These are phyloP conservation scores for Pyrenophora teres DNA, from an alignment of 2,329 filamentous ascomycete genomes.

Conservation along the genomic window DNA sequence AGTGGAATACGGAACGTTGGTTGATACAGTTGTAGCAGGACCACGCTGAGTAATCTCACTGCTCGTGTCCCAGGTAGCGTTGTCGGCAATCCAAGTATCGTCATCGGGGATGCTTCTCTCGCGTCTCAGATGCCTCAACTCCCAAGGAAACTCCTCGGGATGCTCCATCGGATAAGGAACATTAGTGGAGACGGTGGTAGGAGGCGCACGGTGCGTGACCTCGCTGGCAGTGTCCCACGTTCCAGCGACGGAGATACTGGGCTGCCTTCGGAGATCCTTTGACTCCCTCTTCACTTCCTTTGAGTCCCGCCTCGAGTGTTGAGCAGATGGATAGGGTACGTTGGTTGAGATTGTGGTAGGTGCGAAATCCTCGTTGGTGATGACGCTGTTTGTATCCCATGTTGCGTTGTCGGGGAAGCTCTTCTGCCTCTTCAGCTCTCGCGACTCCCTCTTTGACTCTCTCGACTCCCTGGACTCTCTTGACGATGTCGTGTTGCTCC, in stretches of 20 bases:
- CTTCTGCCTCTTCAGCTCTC: slow-evolving; percentile 12
- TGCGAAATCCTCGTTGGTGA: slow-evolving; percentile 19
- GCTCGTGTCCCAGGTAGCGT: slow-evolving; percentile 13
- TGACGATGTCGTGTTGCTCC: slow-evolving; percentile 22
- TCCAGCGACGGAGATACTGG: slow-evolving; percentile 12
- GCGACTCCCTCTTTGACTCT: slow-evolving; percentile 11
- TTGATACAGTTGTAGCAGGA: slow-evolving; percentile 13
- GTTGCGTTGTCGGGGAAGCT: slow-evolving; percentile 31
- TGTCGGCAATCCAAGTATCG: slow-evolving; percentile 1
- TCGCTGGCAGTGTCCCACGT: slow-evolving; percentile 13
- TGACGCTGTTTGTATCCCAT: slow-evolving; percentile 33
- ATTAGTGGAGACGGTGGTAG: slow-evolving; percentile 12
- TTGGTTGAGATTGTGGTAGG: slow-evolving; percentile 23
- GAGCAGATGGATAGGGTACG: slow-evolving; percentile 4
- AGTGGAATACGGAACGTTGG: slow-evolving; percentile 10
- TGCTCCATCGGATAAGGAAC: slow-evolving; percentile 7
- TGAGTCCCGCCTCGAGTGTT: slow-evolving; percentile 12
- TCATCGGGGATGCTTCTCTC: slow-evolving; percentile 8
- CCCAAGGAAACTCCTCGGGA: slow-evolving; percentile 4
- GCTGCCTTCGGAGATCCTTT: slow-evolving; percentile 9
- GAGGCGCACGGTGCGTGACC: slow-evolving; percentile 8
- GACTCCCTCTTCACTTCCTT: slow-evolving; percentile 14
- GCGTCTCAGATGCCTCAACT: slow-evolving; percentile 3
- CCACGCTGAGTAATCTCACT: slow-evolving; percentile 11
- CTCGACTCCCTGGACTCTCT: slow-evolving; percentile 19